Evolutionary conservation across 2,329 filamentous ascomycete genomes (phyloP).

Genomic region (Stagonosporopsis vannaccii): DNA sequence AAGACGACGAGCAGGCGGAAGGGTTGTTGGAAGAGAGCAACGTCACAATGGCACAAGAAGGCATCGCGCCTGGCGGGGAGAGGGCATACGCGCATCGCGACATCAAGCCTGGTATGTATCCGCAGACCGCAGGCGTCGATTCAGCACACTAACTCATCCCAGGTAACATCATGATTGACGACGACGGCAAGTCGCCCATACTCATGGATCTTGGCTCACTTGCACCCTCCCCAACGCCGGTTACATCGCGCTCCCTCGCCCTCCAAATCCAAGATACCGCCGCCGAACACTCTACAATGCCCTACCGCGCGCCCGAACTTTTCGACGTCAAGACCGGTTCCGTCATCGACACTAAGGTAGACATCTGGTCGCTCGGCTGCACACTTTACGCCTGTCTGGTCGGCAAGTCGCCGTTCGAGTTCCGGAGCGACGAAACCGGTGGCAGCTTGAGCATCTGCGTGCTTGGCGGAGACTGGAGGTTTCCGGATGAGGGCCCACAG

Average conservation of each 20-base stretch:
- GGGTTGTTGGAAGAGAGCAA: constrained; percentile 85
- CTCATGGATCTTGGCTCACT: constrained; percentile 97
- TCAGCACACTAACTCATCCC: constrained; percentile 21
- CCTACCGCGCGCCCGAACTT: constrained; percentile 94
- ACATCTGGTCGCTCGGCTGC: constrained; percentile 97
- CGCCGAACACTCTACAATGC: constrained; percentile 97
- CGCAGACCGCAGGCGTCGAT: too few relatives aligned
- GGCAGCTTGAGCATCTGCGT: constrained; percentile 93
- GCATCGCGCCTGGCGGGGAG: constrained; percentile 71
- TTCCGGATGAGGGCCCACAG: constrained; percentile 80
- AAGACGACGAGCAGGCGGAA: constrained; percentile 77
- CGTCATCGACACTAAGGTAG: constrained; percentile 92
- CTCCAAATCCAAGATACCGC: constrained; percentile 93
- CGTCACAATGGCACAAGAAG: constrained; percentile 70
- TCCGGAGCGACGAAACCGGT: constrained; percentile 93
- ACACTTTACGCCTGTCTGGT: constrained; percentile 97
- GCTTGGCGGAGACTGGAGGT: constrained; percentile 92
- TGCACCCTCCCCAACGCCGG: constrained; percentile 83
- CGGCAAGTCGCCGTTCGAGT: constrained; percentile 96
- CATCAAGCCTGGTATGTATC: constrained; percentile 84
- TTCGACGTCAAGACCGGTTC: constrained; percentile 97
- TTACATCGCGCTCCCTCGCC: constrained; percentile 88
- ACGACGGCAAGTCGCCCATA: constrained; percentile 85
- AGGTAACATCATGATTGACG: constrained; percentile 98
- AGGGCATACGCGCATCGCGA: constrained; percentile 92